Evolutionary conservation across 768 basidiomycete genomes (phyloP).

Genomic region (Psilocybe sp.): DNA sequence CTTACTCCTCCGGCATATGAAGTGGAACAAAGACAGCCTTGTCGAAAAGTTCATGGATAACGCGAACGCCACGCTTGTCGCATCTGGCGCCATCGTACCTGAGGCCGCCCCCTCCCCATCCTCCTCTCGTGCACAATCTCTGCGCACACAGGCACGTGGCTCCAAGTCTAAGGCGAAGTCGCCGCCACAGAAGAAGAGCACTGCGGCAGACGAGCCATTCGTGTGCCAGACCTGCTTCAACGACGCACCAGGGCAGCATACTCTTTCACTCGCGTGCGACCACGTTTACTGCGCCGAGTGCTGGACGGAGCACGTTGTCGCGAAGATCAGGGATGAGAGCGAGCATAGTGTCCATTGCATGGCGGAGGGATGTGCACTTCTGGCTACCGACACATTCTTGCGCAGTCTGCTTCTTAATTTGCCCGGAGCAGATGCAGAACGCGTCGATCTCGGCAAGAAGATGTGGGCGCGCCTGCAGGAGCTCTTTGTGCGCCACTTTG

Average conservation of each 20-base stretch:
- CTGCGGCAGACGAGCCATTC: slow-evolving; percentile 50
- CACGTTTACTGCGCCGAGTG: slow-evolving; percentile 84
- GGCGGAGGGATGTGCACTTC: slow-evolving; percentile 71
- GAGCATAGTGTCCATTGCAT: slow-evolving; percentile 75
- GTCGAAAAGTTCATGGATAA: slow-evolving; percentile 98
- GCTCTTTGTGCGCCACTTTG: slow-evolving; percentile 87
- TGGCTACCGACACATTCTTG: slow-evolving; percentile 65
- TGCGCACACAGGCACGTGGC: slow-evolving; percentile 13
- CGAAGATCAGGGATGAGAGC: slow-evolving; percentile 82
- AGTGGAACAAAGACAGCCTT: slow-evolving; percentile 95
- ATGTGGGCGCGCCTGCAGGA: slow-evolving; percentile 76
- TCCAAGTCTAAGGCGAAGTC: slow-evolving; percentile 30
- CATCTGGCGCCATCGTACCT: slow-evolving; percentile 64
- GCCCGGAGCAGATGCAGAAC: slow-evolving; percentile 37
- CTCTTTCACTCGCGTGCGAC: slow-evolving; percentile 73
- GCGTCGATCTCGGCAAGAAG: slow-evolving; percentile 20
- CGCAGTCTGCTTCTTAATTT: slow-evolving; percentile 44
- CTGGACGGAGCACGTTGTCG: slow-evolving; percentile 76
- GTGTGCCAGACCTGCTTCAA: slow-evolving; percentile 95
- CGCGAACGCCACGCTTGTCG: slow-evolving; percentile 61
- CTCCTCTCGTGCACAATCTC: slow-evolving; percentile 26
- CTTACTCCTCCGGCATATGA: slow-evolving; percentile 76
- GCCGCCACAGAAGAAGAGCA: slow-evolving; percentile 20
- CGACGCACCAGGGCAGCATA: slow-evolving; percentile 56
- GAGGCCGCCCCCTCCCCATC: slow-evolving; percentile 36